Percentiles rank a stretch among this genome's conserved stretches.
Evolutionary conservation across 495 filamentous ascomycete species (phyloP).

Genomic region (Lasiosphaeris hirsuta): DNA sequence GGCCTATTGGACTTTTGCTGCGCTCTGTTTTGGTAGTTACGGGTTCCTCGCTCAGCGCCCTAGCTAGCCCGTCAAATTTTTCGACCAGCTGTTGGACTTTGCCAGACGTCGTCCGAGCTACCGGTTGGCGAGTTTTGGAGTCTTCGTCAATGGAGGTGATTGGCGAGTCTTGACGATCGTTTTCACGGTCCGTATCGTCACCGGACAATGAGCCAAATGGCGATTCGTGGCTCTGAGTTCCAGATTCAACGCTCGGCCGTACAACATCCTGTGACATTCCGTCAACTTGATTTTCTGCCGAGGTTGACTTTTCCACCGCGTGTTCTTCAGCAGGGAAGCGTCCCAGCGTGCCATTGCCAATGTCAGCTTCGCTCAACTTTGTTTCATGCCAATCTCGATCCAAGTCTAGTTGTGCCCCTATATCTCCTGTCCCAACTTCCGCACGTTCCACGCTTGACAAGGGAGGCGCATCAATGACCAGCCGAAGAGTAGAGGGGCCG

Average conservation of each 20-base stretch:
- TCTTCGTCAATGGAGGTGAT: slow-evolving; percentile 56
- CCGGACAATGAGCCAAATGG: slow-evolving; percentile 41
- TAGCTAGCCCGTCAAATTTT: slow-evolving; percentile 45
- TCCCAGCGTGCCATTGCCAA: too few relatives aligned
- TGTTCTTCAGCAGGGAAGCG: background rate
- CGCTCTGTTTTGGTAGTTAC: slow-evolving; percentile 7
- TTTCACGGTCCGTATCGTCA: slow-evolving; percentile 38
- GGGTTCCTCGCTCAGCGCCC: slow-evolving; percentile 32
- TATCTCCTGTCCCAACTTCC: background rate
- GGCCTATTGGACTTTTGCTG: slow-evolving; percentile 15
- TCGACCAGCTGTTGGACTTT: slow-evolving; percentile 48
- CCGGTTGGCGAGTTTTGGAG: slow-evolving; percentile 26
- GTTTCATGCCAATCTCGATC: background rate
- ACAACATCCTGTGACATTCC: background rate
- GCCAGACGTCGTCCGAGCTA: slow-evolving; percentile 30
- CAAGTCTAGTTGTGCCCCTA: background rate
- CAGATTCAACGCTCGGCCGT: slow-evolving; percentile 18
- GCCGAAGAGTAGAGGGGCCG: slow-evolving; percentile 18
- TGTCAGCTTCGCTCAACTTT: too few relatives aligned
- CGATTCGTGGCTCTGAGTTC: slow-evolving; percentile 16
- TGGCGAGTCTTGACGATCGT: slow-evolving; percentile 45
- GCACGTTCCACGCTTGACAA: background rate
- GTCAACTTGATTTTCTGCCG: background rate
- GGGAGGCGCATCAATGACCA: slow-evolving; percentile 18
- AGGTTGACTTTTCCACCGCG: background rate